A percentile compares a stretch with the other conserved stretches of the same genome.
These are phyloP conservation scores for Auxenochlorella pyrenoidosa DNA, from an alignment of 139 green algal species.

Conservation along the genomic window DNA sequence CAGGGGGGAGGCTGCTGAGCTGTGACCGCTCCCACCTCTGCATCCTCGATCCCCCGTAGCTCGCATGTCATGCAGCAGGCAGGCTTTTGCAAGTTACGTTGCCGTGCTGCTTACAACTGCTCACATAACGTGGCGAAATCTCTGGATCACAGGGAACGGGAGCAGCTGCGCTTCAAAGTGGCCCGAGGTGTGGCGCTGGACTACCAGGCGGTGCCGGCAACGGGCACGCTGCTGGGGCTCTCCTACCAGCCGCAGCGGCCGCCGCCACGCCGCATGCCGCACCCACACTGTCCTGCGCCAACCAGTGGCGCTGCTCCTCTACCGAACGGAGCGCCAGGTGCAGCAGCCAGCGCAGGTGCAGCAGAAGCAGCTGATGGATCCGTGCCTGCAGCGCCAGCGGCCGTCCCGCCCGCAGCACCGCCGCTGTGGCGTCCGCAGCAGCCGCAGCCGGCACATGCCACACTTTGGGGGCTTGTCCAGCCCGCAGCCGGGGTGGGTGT, in stretches of 20 bases:
- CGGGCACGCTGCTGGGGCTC: constrained; percentile 5
- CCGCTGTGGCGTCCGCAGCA: background rate
- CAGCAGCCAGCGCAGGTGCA: background rate
- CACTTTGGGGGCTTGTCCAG: constrained; percentile 17
- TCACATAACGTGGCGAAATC: background rate
- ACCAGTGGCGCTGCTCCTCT: too few relatives aligned
- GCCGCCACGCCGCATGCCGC: background rate
- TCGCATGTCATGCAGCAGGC: too few relatives aligned
- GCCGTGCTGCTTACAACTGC: too few relatives aligned
- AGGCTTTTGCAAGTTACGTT: too few relatives aligned
- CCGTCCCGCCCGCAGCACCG: background rate
- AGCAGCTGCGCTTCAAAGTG: constrained; percentile 14
- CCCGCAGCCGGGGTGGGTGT: background rate
- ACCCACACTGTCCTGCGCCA: background rate
- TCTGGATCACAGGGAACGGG: background rate
- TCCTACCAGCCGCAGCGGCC: background rate
- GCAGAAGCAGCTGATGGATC: background rate
- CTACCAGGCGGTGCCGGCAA: constrained; percentile 20
- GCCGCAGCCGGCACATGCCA: constrained; percentile 7
- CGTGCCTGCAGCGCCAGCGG: background rate
- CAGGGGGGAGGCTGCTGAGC: too few relatives aligned
- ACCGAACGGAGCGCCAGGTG: background rate
- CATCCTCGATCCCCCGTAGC: too few relatives aligned
- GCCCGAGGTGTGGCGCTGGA: background rate
- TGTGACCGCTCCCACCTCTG: too few relatives aligned